Evolutionary conservation across 768 basidiomycete genomes (phyloP).

Genomic region (Aureoboletus auriporus): DNA sequence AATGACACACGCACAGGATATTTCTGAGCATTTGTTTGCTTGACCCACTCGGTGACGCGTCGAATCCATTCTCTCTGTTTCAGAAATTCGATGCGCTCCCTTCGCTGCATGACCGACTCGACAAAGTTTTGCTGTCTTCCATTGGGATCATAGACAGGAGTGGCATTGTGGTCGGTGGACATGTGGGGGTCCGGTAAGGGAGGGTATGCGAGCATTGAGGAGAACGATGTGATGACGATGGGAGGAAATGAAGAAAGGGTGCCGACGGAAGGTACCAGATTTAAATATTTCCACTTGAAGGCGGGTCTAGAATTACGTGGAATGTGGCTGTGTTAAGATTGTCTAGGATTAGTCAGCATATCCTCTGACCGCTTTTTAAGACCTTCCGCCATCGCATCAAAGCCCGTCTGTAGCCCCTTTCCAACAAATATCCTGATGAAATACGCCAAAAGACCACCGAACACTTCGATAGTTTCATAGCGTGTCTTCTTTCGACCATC

Average conservation of each 20-base stretch:
- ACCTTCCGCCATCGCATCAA: constrained; percentile 52
- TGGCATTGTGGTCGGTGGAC: constrained; percentile 12
- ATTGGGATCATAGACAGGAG: constrained; percentile 35
- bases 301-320: constrained; percentile 20
- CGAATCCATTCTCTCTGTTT: constrained; percentile 43
- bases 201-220: constrained; percentile 19
- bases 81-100: constrained; percentile 50
- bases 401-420: constrained; percentile 40
- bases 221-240: neutral
- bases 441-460: constrained; percentile 53
- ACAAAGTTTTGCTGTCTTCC: constrained; percentile 43
- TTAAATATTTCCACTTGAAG: constrained; percentile 11
- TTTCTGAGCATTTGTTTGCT: constrained; percentile 27
- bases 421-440: constrained; percentile 44
- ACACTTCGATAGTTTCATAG: constrained; percentile 65
- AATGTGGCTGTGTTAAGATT: constrained; percentile 25
- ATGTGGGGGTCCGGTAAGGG: constrained; percentile 10
- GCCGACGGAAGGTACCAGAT: constrained; percentile 13
- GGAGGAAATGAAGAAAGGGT: neutral
- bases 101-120: constrained; percentile 45
- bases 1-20: constrained; percentile 11
- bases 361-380: constrained; percentile 52
- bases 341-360: constrained; percentile 22
- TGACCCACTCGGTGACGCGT: constrained; percentile 37
- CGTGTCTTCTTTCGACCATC: constrained; percentile 46